A percentile compares a stretch with the other conserved stretches of the same genome.
Evolutionary conservation across 306 rosid species (phyloP).

Genomic region (Lathyrus tuberosus): DNA sequence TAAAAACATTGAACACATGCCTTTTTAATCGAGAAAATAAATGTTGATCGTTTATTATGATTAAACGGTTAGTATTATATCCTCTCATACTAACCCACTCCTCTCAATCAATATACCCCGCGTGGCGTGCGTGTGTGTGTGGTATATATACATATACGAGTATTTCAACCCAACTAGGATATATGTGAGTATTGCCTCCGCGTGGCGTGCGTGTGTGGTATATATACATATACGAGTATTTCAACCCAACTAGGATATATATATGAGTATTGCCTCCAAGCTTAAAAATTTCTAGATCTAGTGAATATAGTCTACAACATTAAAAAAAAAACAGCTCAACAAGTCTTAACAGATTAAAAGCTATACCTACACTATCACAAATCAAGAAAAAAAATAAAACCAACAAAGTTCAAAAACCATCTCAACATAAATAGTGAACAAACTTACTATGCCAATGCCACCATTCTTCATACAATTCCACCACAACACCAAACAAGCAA

Average conservation of each 20-base stretch:
- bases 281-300: background rate
- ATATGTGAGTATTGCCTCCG: background rate
- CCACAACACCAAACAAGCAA: conserved; percentile 8
- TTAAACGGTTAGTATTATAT: background rate
- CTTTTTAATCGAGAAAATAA: background rate
- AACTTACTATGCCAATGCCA: background rate
- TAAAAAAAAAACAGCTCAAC: background rate
- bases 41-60: background rate
- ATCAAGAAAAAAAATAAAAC: background rate
- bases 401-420: background rate
- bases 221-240: too few species aligned
- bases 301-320: background rate
- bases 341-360: background rate
- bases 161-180: too few species aligned
- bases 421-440: background rate
- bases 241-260: too few species aligned
- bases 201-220: too few species aligned
- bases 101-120: background rate
- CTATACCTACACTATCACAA: background rate
- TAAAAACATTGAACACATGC: background rate
- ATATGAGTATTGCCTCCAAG: background rate
- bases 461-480: background rate
- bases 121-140: too few species aligned
- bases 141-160: too few species aligned
- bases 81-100: background rate